phyloP scores from a whole-genome alignment of 2,329 filamentous ascomycete species.

The Magnaporthiopsis incrustans region DNA sequence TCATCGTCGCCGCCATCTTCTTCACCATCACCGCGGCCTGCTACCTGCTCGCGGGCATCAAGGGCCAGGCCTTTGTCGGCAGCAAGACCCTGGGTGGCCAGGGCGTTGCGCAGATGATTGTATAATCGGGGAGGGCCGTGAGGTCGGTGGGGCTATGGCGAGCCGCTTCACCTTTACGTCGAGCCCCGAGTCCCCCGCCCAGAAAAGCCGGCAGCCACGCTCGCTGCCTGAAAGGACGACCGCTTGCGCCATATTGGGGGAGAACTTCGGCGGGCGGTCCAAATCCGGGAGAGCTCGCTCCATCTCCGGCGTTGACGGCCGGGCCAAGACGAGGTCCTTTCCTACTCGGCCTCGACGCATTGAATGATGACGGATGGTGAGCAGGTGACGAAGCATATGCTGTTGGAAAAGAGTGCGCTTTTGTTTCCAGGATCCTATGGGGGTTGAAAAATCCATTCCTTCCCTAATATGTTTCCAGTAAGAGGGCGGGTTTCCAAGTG shows the following conservation, averaged over 20 bases:
- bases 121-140: slow-evolving; percentile 41
- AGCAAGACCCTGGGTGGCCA: slow-evolving; percentile 95
- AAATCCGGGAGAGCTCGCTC: neutral
- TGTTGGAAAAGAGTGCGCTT: neutral
- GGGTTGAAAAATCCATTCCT: neutral
- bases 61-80: slow-evolving; percentile 77
- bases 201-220: neutral
- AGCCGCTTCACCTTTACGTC: neutral
- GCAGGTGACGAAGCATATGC: neutral
- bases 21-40: slow-evolving; percentile 69
- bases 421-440: neutral
- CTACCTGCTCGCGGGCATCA: slow-evolving; percentile 72
- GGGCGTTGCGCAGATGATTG: slow-evolving; percentile 96
- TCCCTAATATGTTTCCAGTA: neutral
- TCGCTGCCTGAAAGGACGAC: neutral
- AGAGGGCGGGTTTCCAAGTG: neutral
- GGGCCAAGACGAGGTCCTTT: neutral
- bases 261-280: neutral
- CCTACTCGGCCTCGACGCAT: neutral
- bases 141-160: neutral
- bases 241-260: neutral
- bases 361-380: neutral
- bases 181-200: neutral
- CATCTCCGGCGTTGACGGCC: neutral
- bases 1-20: slow-evolving; percentile 82